These are phyloP conservation scores for Bolboschoenus planiculmis DNA, from an alignment of 176 grass and related monocot genomes.

Conservation along the genomic window DNA sequence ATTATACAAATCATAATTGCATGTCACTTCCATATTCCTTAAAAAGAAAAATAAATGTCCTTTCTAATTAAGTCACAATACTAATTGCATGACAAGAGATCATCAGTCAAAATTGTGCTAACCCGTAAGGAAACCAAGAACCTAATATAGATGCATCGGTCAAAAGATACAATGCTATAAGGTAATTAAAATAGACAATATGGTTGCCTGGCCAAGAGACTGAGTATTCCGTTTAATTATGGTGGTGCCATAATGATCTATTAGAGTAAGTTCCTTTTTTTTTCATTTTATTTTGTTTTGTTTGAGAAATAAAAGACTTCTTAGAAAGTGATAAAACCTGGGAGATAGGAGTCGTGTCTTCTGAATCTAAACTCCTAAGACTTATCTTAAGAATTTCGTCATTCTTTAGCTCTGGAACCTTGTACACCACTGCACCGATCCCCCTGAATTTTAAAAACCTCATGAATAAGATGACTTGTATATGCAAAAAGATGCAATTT, in stretches of 20 bases:
- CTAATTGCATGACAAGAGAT: neutral
- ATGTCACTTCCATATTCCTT: no score
- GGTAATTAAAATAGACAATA: neutral
- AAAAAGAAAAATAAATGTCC: no score
- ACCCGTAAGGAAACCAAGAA: neutral
- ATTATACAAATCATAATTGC: no score
- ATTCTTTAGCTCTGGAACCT: constrained; percentile 61
- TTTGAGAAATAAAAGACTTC: neutral
- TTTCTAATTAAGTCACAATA: neutral
- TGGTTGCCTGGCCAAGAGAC: neutral
- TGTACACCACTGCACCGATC: constrained; percentile 85
- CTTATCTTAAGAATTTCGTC: constrained; percentile 76
- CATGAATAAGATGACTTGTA: neutral
- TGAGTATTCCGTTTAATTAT: neutral
- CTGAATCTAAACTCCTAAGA: constrained; percentile 65
- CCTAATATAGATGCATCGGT: neutral
- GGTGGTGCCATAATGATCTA: neutral
- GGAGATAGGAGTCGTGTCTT: constrained; percentile 76
- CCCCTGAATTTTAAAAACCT: constrained; percentile 40
- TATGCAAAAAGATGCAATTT: neutral
- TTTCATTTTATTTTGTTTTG: neutral
- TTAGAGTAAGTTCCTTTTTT: neutral
- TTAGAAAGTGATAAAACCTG: constrained; percentile 16
- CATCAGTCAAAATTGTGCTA: neutral
- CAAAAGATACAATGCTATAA: neutral